These are phyloP conservation scores for Wickerhamomyces chambardii DNA, from an alignment of 805 yeast species.

Conservation along the genomic window DNA sequence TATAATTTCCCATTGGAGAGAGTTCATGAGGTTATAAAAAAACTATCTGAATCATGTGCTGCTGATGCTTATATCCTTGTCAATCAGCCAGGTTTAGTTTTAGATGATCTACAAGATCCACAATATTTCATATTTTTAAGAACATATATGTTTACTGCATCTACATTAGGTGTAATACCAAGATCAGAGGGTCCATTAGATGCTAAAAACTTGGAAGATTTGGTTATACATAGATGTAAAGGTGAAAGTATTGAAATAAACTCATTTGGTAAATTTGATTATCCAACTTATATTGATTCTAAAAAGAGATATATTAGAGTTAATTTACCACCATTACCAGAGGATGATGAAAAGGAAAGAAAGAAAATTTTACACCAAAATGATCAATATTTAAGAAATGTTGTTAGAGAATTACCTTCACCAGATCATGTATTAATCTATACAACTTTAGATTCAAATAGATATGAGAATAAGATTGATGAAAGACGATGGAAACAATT, in stretches of 20 bases:
- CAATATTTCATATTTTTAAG: conserved; percentile 38
- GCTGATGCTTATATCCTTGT: conserved; percentile 51
- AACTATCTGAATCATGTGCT: conserved; percentile 30
- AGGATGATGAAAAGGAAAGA: conserved; percentile 19
- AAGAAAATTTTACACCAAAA: conserved; percentile 24
- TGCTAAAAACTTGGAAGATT: conserved; percentile 30
- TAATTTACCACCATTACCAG: conserved; percentile 42
- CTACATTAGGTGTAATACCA: conserved; percentile 54
- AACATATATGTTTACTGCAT: conserved; percentile 42
- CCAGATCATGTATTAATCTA: conserved; percentile 59
- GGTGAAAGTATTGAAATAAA: conserved; percentile 35
- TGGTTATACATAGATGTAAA: conserved; percentile 39
- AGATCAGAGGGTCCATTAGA: conserved; percentile 30
- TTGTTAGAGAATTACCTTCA: conserved; percentile 64
- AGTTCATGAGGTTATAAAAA: conserved; percentile 19
- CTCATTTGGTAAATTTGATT: conserved; percentile 33
- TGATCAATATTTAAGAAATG: conserved; percentile 35
- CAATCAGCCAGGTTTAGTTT: conserved; percentile 41
- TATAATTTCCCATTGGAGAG: conserved; percentile 16
- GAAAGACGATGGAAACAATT: conserved; percentile 23
- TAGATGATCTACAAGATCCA: conserved; percentile 35
- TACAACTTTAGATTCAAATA: conserved; percentile 30
- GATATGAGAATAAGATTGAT: conserved; percentile 12
- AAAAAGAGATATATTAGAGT: conserved; percentile 53
- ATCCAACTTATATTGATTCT: conserved; percentile 52